Evolutionary conservation across 2,329 filamentous ascomycete genomes (phyloP), one percentile per base, ranked within the genome.

Genomic region (Aquanectria penicillioides): DNA sequence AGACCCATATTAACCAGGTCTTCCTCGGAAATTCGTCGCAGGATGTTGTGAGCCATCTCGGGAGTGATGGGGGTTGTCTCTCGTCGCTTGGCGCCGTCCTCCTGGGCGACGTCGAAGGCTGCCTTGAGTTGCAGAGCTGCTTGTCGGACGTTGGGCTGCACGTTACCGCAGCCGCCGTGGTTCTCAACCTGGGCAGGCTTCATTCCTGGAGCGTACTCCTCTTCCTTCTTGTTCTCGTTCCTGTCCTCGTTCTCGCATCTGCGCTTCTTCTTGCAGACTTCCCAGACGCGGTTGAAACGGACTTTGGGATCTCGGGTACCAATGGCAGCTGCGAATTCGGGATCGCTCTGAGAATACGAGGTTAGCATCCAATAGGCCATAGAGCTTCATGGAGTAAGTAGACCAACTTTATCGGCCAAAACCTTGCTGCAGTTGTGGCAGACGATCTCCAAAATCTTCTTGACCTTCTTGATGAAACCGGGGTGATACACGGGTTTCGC

Each of bases 381-480:
- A 77, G 79, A 84, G 79, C 80, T 83, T 80, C 78, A 75, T 73
- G 76, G 81, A 83, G 83, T 74, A 73, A 75, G 71, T 64, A 84
- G 83, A 96, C 94, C 93, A 89, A 98, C 94, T 89, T 93, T 92
- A 86, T 98, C 94, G 80, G 93, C 90, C 84, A 97, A 87, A 75
- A 98, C 92, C 84, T 95, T 97, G 81, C 94, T 94, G 85, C 96
- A 99, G 79, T 96, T 97, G 82, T 97, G 94, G 86, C 96, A 99
- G 78, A 99, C 94, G 70, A 94, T 95, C 85, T 99, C 96, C 77
- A 99, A 84, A 71, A 99, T 88, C 84, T 98, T 99, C 85, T 99
- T 99, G 80, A 97, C 94, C 83, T 98, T 98, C 78, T 92, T 96
- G 81, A 99, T 91, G 80, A 97, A 99, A 72, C 95, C 95, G 82